phyloP scores from a whole-genome alignment of 2,329 filamentous ascomycete species.

The Plectosphaerella plurivora region DNA sequence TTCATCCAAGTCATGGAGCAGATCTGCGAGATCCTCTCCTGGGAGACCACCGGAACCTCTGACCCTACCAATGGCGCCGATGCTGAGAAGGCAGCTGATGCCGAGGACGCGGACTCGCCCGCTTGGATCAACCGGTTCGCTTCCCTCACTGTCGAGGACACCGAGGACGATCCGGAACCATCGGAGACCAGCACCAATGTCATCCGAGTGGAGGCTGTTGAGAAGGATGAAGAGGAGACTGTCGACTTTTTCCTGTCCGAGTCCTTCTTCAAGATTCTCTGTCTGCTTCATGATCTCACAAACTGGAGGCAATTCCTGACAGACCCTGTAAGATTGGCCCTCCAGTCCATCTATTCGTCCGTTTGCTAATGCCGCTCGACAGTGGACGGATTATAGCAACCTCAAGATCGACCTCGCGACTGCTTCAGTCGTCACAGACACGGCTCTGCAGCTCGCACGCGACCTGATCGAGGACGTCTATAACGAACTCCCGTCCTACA shows the following conservation, averaged over 20 bases:
- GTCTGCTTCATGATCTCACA: slow-evolving; percentile 22
- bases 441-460: slow-evolving; percentile 18
- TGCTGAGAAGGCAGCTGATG: too few species aligned
- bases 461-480: slow-evolving; percentile 11
- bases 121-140: slow-evolving; percentile 19
- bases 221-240: slow-evolving; percentile 8
- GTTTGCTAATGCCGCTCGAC: not conserved
- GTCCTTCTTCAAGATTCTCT: slow-evolving; percentile 18
- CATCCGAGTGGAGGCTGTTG: too few species aligned
- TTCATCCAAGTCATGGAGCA: too few species aligned
- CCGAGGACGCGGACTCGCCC: slow-evolving; percentile 4
- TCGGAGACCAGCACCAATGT: not conserved
- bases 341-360: not conserved
- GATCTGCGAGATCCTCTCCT: too few species aligned
- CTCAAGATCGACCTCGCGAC: slow-evolving; percentile 23
- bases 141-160: slow-evolving; percentile 20
- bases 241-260: slow-evolving; percentile 10
- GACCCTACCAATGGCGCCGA: too few species aligned
- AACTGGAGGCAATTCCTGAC: slow-evolving; percentile 21
- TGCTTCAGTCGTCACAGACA: slow-evolving; percentile 24
- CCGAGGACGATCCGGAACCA: slow-evolving; percentile 5
- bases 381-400: slow-evolving; percentile 22
- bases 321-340: slow-evolving; percentile 7
- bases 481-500: slow-evolving; percentile 1
- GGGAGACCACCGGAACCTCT: too few species aligned